These are phyloP conservation scores for Metschnikowia cubensis DNA, from an alignment of 805 yeast genomes.

Conservation along the genomic window DNA sequence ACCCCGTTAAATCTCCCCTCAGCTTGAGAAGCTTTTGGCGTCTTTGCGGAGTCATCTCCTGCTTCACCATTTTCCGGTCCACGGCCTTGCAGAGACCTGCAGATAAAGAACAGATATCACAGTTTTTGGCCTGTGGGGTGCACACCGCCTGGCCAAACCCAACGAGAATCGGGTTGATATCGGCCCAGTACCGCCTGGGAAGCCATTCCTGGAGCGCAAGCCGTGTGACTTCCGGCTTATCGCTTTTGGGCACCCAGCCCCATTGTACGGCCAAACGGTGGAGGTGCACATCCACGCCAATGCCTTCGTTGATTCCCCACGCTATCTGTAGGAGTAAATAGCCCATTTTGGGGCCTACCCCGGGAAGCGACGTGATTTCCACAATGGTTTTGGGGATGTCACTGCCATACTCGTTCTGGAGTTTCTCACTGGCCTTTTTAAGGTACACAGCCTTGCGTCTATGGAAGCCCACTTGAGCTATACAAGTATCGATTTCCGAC, in stretches of 20 bases:
- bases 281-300: constrained; percentile 94
- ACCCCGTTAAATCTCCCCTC: constrained; percentile 30
- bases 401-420: constrained; percentile 47
- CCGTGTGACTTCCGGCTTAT: constrained; percentile 76
- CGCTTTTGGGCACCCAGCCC: constrained; percentile 61
- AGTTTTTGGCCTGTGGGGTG: constrained; percentile 61
- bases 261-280: constrained; percentile 77
- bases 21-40: constrained; percentile 25
- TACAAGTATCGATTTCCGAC: constrained; percentile 55
- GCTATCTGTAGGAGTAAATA: constrained; percentile 74
- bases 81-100: constrained; percentile 55
- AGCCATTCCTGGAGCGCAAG: constrained; percentile 67
- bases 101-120: constrained; percentile 66
- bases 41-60: constrained; percentile 25
- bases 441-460: constrained; percentile 71
- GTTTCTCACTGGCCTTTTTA: constrained; percentile 53
- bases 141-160: constrained; percentile 94
- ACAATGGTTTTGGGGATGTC: constrained; percentile 73
- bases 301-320: constrained; percentile 73
- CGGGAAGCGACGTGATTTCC: constrained; percentile 70
- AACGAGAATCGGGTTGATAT: constrained; percentile 79
- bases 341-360: constrained; percentile 97
- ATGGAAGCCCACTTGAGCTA: constrained; percentile 86
- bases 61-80: constrained; percentile 40
- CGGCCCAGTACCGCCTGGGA: constrained; percentile 71